Percentiles rank a stretch among this genome's conserved stretches.
These are phyloP conservation scores for Pseudognaphalium luteoalbum DNA, from an alignment of 129 eudicot species.

Conservation along the genomic window DNA sequence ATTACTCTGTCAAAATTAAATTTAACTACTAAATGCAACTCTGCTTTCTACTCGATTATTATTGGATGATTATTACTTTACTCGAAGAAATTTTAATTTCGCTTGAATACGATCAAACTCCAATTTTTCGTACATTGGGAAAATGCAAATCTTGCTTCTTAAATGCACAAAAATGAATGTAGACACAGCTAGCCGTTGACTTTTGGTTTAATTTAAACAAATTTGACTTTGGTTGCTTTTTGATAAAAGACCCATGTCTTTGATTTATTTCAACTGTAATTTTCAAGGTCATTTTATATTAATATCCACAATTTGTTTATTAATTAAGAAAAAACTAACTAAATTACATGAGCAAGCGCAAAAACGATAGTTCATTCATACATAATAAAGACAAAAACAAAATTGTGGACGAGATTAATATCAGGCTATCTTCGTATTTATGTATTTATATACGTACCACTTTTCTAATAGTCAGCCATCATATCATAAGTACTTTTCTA, in stretches of 20 bases:
- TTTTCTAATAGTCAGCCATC: too few species aligned
- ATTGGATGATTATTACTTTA: slow-evolving; percentile 13
- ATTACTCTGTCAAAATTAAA: background rate
- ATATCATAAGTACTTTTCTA: too few species aligned
- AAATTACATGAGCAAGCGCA: too few species aligned
- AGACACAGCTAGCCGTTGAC: slow-evolving; percentile 17
- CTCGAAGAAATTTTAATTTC: background rate
- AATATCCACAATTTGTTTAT: too few species aligned
- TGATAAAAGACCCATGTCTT: slow-evolving; percentile 2
- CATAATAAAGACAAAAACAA: too few species aligned
- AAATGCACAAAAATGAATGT: slow-evolving; percentile 29
- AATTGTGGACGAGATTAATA: too few species aligned
- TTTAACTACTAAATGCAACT: background rate
- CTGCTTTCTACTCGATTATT: background rate
- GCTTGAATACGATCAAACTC: slow-evolving; percentile 16
- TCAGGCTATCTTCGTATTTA: too few species aligned
- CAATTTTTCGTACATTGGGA: slow-evolving; percentile 19
- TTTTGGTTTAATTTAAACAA: slow-evolving; percentile 1
- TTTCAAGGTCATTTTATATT: background rate
- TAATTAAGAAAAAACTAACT: too few species aligned
- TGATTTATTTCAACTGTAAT: background rate
- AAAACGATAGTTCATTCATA: too few species aligned
- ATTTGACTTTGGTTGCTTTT: background rate
- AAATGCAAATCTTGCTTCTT: slow-evolving; percentile 21
- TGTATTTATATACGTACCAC: too few species aligned